phyloP scores from a whole-genome alignment of 208 protist species.

The Wallacemonas sp. region DNA sequence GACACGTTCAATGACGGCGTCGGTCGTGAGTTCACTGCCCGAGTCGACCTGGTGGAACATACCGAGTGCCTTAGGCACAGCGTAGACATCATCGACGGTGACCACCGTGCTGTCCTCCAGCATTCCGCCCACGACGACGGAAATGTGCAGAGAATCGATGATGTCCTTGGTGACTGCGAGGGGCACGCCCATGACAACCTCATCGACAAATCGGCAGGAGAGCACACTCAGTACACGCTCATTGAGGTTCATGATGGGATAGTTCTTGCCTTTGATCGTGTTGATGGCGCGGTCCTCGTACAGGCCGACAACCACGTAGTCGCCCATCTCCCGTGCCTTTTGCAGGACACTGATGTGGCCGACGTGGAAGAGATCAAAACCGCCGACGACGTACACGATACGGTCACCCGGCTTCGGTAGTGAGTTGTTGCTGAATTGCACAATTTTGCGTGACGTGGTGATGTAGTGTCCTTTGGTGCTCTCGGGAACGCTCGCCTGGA shows the following conservation, averaged over 20 bases:
- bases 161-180: conserved; percentile 90
- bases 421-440: conserved; percentile 94
- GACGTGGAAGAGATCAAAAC: conserved; percentile 97
- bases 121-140: conserved; percentile 87
- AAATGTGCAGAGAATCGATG: conserved; percentile 86
- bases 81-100: conserved; percentile 29
- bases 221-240: conserved; percentile 97
- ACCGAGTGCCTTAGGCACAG: conserved; percentile 72
- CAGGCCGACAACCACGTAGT: conserved; percentile 97
- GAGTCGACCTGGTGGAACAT: conserved; percentile 85
- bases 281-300: conserved; percentile 94
- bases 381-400: conserved; percentile 97
- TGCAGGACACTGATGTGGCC: conserved; percentile 95
- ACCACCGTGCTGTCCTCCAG: conserved; percentile 10
- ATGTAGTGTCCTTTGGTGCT: conserved; percentile 50
- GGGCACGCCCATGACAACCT: conserved; percentile 98
- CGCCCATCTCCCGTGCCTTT: conserved; percentile 89
- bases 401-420: conserved; percentile 69
- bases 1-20: conserved; percentile 80
- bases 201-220: conserved; percentile 96
- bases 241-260: conserved; percentile 98
- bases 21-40: conserved; percentile 52
- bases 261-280: conserved; percentile 89
- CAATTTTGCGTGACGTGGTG: conserved; percentile 94
- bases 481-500: neutral